Evolutionary conservation across 2,329 filamentous ascomycete genomes (phyloP).

Genomic region (Hypocreales sp.): DNA sequence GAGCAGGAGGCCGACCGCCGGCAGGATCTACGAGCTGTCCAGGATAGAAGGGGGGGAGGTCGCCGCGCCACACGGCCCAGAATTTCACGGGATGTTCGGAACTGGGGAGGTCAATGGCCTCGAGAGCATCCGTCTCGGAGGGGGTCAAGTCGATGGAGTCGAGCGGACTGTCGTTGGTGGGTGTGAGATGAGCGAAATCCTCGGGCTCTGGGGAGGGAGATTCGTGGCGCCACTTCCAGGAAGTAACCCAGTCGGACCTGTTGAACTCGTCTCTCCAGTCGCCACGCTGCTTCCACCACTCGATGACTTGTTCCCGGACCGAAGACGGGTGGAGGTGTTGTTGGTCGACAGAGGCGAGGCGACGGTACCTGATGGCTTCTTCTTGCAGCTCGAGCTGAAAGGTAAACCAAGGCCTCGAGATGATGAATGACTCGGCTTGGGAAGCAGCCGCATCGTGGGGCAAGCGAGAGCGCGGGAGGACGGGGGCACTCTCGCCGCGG

Average conservation of each 20-base stretch:
- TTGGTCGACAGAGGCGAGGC: background rate
- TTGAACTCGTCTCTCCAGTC: conserved; percentile 1
- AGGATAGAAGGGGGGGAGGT: background rate
- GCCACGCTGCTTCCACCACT: background rate
- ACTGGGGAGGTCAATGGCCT: background rate
- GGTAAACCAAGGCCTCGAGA: background rate
- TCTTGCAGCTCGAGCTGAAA: background rate
- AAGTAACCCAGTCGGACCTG: background rate
- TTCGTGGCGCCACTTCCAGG: conserved; percentile 2
- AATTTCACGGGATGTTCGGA: background rate
- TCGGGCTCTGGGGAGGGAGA: conserved; percentile 2
- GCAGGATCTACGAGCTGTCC: background rate
- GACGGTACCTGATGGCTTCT: background rate
- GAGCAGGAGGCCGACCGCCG: background rate
- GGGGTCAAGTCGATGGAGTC: conserved; percentile 1
- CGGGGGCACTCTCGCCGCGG: conserved; percentile 1
- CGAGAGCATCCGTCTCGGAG: background rate
- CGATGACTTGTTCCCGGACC: background rate
- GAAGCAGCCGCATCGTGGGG: background rate
- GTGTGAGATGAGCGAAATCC: background rate
- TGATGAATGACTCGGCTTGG: conserved; percentile 1
- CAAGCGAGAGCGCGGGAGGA: background rate
- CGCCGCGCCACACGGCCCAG: background rate
- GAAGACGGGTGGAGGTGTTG: too few species aligned
- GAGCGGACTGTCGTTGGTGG: background rate